Evolutionary conservation across 2,329 filamentous ascomycete species (phyloP).

Genomic region (Aspergillus uvarum): DNA sequence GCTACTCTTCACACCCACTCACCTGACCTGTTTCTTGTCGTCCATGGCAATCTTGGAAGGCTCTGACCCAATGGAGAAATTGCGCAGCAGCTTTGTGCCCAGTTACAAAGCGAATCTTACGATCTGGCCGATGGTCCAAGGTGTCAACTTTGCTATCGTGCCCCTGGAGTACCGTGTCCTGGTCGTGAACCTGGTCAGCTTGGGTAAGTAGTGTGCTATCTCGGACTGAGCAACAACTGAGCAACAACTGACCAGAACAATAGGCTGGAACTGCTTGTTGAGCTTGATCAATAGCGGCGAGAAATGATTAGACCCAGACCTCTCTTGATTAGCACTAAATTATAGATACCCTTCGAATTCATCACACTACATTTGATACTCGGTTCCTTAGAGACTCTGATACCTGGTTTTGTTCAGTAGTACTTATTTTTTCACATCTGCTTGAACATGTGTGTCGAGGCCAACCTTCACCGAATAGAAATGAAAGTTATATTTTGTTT

Average conservation of each 20-base stretch:
- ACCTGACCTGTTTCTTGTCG: constrained; percentile 77
- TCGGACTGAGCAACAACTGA: neutral
- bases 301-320: constrained; percentile 21
- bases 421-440: no score
- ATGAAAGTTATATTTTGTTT: no score
- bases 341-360: constrained; percentile 23
- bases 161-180: constrained; percentile 80
- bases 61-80: constrained; percentile 63
- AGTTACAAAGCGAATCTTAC: constrained; percentile 82
- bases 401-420: no score
- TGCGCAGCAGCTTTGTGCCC: constrained; percentile 67
- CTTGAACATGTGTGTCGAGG: no score
- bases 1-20: constrained; percentile 76
- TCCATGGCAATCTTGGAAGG: constrained; percentile 85
- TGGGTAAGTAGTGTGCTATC: constrained; percentile 52
- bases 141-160: constrained; percentile 82
- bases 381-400: constrained; percentile 3
- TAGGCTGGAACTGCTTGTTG: constrained; percentile 61
- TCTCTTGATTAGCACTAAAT: constrained; percentile 37
- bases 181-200: constrained; percentile 78
- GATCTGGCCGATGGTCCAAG: constrained; percentile 83
- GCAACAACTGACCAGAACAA: constrained; percentile 16
- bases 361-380: neutral
- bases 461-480: no score
- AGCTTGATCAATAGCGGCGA: constrained; percentile 55